Percentiles rank a stretch among this genome's conserved stretches.
Conservation (phyloP, 169 alveolate species). For the Amoebophrya sp. region DNA sequence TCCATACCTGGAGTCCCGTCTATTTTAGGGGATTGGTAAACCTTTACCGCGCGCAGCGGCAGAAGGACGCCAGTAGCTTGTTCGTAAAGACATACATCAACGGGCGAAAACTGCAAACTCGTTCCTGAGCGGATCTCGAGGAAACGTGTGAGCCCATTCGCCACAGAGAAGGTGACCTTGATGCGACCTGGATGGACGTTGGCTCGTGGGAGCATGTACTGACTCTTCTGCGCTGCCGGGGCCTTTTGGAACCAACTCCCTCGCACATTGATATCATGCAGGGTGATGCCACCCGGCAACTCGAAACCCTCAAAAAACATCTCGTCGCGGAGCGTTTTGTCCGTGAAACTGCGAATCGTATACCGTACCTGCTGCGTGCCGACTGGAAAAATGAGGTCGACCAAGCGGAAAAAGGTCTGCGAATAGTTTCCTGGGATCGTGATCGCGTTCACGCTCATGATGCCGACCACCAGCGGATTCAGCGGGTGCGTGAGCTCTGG, state of each 20-base stretch:
- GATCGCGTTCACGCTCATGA: not conserved
- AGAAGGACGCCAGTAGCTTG: not conserved
- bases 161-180: not conserved
- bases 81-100: not conserved
- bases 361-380: slow-evolving; percentile 1
- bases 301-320: slow-evolving; percentile 9
- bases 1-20: not conserved
- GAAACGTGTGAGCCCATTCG: not conserved
- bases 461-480: not conserved
- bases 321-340: not conserved
- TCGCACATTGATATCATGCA: not conserved
- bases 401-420: not conserved
- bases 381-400: not conserved
- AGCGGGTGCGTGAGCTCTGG: not conserved
- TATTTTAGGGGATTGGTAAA: not conserved
- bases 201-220: slow-evolving; percentile 13
- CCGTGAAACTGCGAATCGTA: slow-evolving; percentile 1
- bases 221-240: not conserved
- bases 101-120: not conserved
- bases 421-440: not conserved
- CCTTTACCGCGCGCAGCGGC: not conserved
- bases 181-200: not conserved
- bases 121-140: not conserved
- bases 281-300: not conserved
- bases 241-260: not conserved